These are phyloP conservation scores for Eutypella sp. DNA, from an alignment of 2,329 filamentous ascomycete genomes.

Conservation along the genomic window DNA sequence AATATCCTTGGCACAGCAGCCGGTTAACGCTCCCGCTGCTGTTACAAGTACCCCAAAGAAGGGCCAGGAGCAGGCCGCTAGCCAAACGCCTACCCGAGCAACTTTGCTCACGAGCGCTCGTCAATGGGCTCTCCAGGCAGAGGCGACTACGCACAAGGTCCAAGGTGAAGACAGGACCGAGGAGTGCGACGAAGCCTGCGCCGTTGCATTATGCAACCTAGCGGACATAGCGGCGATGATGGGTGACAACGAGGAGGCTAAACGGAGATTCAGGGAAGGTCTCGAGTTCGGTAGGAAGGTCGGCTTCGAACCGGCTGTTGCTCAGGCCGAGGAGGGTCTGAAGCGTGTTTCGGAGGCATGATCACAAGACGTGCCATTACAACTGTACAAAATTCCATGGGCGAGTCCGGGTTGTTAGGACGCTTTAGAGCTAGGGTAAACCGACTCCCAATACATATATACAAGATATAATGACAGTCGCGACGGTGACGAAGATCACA, in stretches of 20 bases:
- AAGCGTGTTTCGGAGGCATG: constrained; percentile 18
- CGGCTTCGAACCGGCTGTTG: constrained; percentile 46
- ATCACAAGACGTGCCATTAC: constrained; percentile 2
- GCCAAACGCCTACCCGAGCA: constrained; percentile 44
- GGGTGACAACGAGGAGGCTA: constrained; percentile 60
- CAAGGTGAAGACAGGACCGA: constrained; percentile 61
- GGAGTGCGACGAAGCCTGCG: constrained; percentile 81
- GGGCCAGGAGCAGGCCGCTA: constrained; percentile 18
- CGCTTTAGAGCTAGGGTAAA: no score
- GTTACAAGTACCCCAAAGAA: constrained; percentile 28
- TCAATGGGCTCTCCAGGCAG: constrained; percentile 75
- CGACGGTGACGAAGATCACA: no score
- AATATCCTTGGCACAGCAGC: constrained; percentile 66
- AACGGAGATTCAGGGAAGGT: constrained; percentile 64
- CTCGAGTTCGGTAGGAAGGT: constrained; percentile 54
- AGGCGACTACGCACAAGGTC: constrained; percentile 62
- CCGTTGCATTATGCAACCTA: constrained; percentile 79
- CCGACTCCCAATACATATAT: no score
- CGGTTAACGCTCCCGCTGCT: constrained; percentile 30
- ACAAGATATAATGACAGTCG: no score
- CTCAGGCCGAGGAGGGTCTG: constrained; percentile 49
- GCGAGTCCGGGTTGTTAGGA: no score
- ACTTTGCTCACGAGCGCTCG: constrained; percentile 64
- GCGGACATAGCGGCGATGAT: constrained; percentile 77
- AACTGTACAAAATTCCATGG: not conserved